Percentiles rank a stretch among this genome's conserved stretches.
phyloP scores from a whole-genome alignment of 2,329 filamentous ascomycete genomes.

The Exserohilum turcica region DNA sequence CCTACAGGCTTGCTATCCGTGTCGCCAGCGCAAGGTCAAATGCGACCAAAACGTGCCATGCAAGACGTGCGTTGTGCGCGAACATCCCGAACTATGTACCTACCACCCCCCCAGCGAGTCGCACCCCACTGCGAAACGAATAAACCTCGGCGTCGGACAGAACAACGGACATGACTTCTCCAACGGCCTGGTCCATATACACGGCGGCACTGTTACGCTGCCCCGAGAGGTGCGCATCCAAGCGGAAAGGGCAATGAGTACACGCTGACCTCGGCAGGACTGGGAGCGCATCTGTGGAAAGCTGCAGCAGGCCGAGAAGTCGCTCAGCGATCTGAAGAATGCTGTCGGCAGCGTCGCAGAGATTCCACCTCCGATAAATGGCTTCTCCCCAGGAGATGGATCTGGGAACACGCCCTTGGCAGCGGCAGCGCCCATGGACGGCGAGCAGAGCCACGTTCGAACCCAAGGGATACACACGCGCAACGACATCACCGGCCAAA shows the following conservation, averaged over 20 bases:
- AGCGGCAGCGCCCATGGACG: constrained; percentile 43
- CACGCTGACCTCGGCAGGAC: constrained; percentile 43
- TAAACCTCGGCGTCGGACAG: constrained; percentile 41
- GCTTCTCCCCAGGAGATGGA: constrained; percentile 38
- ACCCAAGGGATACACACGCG: constrained; percentile 64
- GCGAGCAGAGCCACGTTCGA: constrained; percentile 49
- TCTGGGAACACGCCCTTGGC: constrained; percentile 42
- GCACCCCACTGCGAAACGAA: constrained; percentile 48
- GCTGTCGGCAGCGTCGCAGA: constrained; percentile 47
- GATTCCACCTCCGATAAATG: constrained; percentile 40
- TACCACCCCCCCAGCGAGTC: constrained; percentile 49
- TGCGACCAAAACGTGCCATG: constrained; percentile 56
- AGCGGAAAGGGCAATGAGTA: neutral
- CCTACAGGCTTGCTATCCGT: constrained; percentile 55
- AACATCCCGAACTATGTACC: constrained; percentile 57
- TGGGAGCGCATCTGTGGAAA: constrained; percentile 57
- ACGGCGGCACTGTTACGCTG: constrained; percentile 48
- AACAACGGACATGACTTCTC: constrained; percentile 44
- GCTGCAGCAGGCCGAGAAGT: constrained; percentile 55
- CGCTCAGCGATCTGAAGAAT: constrained; percentile 52
- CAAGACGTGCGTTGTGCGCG: constrained; percentile 57
- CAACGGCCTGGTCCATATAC: constrained; percentile 47
- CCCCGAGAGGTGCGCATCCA: constrained; percentile 42
- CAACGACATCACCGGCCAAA: constrained; percentile 64
- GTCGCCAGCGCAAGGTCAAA: constrained; percentile 54